Conservation (phyloP, 495 filamentous ascomycete genomes). For the Platismatia glauca region DNA sequence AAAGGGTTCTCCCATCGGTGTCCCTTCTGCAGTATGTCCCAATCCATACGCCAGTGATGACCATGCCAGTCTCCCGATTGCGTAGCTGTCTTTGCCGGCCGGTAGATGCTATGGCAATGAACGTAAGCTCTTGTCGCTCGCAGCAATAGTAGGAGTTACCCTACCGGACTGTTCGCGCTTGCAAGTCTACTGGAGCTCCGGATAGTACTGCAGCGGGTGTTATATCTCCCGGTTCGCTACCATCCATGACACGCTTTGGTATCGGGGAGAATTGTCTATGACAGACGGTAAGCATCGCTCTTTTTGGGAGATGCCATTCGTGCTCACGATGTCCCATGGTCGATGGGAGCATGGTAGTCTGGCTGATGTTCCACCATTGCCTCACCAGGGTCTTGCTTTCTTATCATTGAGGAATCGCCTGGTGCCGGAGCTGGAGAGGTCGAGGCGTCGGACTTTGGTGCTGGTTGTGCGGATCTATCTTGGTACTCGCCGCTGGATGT, state of each 20-base stretch:
- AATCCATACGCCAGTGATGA: conserved; percentile 95
- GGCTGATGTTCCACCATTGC: conserved; percentile 57
- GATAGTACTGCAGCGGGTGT: conserved; percentile 79
- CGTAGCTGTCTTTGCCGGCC: conserved; percentile 80
- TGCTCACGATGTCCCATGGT: conserved; percentile 73
- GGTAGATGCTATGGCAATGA: conserved; percentile 64
- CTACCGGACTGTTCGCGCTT: conserved; percentile 88
- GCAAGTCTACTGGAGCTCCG: conserved; percentile 85
- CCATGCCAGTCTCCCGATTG: conserved; percentile 81
- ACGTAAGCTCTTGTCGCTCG: conserved; percentile 19
- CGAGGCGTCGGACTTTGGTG: conserved; percentile 18
- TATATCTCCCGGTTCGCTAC: conserved; percentile 68
- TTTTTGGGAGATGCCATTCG: not conserved
- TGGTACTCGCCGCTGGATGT: conserved; percentile 13
- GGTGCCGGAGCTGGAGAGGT: conserved; percentile 28
- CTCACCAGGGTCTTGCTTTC: conserved; percentile 42
- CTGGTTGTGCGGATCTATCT: conserved; percentile 19
- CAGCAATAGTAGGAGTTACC: conserved; percentile 14
- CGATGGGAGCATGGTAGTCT: conserved; percentile 67
- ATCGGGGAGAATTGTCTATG: conserved; percentile 77
- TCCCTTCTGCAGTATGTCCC: conserved; percentile 80
- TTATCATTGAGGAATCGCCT: conserved; percentile 35
- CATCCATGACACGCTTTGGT: conserved; percentile 79
- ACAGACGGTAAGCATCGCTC: conserved; percentile 23
- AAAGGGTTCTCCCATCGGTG: conserved; percentile 97